Percentiles rank a stretch among this genome's conserved stretches.
phyloP scores from a whole-genome alignment of 148 eudicot genomes.

The Chenopodium suecicum region DNA sequence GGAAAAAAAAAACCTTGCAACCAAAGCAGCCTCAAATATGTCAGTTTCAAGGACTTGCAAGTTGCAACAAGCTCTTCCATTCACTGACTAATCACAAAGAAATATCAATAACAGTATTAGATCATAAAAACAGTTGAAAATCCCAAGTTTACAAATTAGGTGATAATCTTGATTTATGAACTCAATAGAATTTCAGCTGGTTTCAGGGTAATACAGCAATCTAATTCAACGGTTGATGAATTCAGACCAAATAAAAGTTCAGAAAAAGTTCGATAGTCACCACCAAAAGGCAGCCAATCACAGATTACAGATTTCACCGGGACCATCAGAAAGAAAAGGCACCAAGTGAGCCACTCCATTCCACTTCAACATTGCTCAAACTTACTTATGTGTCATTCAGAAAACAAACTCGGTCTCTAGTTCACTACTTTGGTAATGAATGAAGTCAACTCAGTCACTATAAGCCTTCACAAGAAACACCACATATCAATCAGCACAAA shows the following conservation, averaged over 20 bases:
- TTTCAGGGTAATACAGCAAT: background rate
- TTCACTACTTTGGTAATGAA: background rate
- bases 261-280: background rate
- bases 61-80: background rate
- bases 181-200: background rate
- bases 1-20: background rate
- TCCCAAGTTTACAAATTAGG: background rate
- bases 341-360: constrained; percentile 8
- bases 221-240: background rate
- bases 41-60: background rate
- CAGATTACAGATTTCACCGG: background rate
- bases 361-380: background rate
- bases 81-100: background rate
- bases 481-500: background rate
- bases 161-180: background rate
- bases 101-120: background rate
- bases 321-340: constrained; percentile 9
- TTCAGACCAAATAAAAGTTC: background rate
- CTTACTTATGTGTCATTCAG: background rate
- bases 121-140: background rate
- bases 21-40: background rate
- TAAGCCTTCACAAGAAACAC: background rate
- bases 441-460: background rate
- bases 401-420: background rate
- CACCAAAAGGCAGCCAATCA: background rate